phyloP scores from a whole-genome alignment of 441 rosid species.

The Corymbia citriodora region DNA sequence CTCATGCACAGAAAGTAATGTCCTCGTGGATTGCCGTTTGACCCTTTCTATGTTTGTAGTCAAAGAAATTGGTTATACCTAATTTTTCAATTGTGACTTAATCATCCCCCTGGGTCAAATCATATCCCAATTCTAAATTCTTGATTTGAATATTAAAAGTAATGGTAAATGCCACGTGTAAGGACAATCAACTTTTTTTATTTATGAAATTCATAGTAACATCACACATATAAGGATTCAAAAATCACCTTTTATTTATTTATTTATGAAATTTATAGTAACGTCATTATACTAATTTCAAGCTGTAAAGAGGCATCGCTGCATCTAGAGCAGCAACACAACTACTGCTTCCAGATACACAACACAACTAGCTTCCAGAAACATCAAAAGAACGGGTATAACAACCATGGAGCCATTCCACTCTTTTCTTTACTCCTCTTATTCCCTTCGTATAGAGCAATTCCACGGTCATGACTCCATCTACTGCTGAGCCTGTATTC shows the following conservation, averaged over 20 bases:
- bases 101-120: too few species aligned
- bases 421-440: not conserved
- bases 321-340: not conserved
- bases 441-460: not conserved
- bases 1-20: not conserved
- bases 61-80: too few species aligned
- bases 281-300: not conserved
- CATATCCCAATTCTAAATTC: too few species aligned
- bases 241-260: not conserved
- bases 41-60: not conserved
- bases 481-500: not conserved
- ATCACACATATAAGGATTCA: not conserved
- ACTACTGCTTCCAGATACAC: not conserved
- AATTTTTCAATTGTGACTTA: too few species aligned
- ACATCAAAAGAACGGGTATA: not conserved
- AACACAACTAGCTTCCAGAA: not conserved
- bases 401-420: not conserved
- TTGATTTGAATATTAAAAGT: too few species aligned
- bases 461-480: not conserved
- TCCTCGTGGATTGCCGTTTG: not conserved
- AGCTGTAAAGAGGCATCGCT: not conserved
- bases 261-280: not conserved
- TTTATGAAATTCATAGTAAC: too few species aligned
- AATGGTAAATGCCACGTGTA: too few species aligned
- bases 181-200: too few species aligned